phyloP scores from a whole-genome alignment of 192 early-diverging fungal species.

The Linnemannia schmuckeri region DNA sequence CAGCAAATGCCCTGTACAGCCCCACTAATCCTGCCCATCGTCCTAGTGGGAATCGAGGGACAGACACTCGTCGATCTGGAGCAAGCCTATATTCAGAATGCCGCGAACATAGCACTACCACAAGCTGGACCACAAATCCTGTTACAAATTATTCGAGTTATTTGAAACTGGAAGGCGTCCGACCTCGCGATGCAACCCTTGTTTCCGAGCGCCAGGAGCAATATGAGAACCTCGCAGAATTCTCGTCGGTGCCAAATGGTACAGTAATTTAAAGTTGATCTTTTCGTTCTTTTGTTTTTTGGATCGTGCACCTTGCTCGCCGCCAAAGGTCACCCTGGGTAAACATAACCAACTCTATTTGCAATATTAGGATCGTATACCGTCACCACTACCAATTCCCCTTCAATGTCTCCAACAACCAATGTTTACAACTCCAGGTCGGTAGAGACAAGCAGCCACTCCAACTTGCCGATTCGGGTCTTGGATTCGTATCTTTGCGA shows the following conservation, averaged over 20 bases:
- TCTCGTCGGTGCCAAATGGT: too few relatives aligned
- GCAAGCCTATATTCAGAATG: not conserved
- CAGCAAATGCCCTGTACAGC: not conserved
- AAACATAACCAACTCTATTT: too few relatives aligned
- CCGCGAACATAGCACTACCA: slow-evolving; percentile 1
- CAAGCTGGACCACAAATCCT: slow-evolving; percentile 16
- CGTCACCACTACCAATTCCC: not conserved
- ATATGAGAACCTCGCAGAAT: too few relatives aligned
- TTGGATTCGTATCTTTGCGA: not conserved
- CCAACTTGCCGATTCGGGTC: slow-evolving; percentile 1
- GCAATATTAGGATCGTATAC: too few relatives aligned
- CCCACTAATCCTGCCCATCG: not conserved
- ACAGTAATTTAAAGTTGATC: too few relatives aligned
- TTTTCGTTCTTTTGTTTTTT: too few relatives aligned
- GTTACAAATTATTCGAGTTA: slow-evolving; percentile 23
- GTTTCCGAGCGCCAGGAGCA: too few relatives aligned
- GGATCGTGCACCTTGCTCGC: too few relatives aligned
- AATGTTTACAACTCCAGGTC: not conserved
- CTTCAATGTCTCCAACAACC: not conserved
- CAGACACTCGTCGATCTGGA: slow-evolving; percentile 15
- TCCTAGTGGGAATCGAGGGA: not conserved
- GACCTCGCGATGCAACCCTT: not conserved
- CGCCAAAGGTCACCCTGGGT: too few relatives aligned
- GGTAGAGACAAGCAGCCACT: not conserved
- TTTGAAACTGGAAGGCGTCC: not conserved